These are phyloP conservation scores for Saccharomycopsis hybrid DNA, from an alignment of 1,139 yeast species.

Conservation along the genomic window DNA sequence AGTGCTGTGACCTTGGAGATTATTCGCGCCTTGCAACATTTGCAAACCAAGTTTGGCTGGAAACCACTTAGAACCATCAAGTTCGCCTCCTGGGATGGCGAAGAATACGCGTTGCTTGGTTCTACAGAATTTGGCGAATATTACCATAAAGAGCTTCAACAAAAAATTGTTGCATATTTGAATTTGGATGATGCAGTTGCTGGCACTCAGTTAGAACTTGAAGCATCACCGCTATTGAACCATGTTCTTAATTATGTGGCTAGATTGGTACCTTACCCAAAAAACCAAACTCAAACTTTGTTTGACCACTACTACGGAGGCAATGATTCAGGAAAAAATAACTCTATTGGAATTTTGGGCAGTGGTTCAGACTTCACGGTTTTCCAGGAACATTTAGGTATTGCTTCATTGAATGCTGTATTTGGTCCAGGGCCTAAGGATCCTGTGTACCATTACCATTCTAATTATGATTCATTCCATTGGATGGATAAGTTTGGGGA, in stretches of 20 bases:
- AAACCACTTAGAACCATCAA: conserved; percentile 53
- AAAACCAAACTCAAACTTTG: conserved; percentile 27
- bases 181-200: conserved; percentile 57
- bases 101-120: conserved; percentile 62
- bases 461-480: conserved; percentile 59
- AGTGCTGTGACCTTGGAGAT: conserved; percentile 54
- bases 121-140: conserved; percentile 68
- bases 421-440: conserved; percentile 38
- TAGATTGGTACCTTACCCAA: conserved; percentile 43
- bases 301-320: conserved; percentile 50
- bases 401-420: conserved; percentile 56
- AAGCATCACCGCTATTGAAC: conserved; percentile 49
- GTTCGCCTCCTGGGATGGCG: conserved; percentile 71
- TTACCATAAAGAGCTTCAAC: conserved; percentile 35
- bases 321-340: conserved; percentile 22
- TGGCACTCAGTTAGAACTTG: conserved; percentile 41
- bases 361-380: conserved; percentile 67
- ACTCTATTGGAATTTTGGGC: conserved; percentile 40
- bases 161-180: conserved; percentile 50
- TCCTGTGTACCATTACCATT: conserved; percentile 61
- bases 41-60: conserved; percentile 44
- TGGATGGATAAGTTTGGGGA: conserved; percentile 62
- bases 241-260: conserved; percentile 36
- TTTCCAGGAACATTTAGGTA: conserved; percentile 59
- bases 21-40: conserved; percentile 44